Evolutionary conservation across 352 stramenopile genomes (phyloP), one percentile per base, ranked within the genome.

Genomic region (Phytopythium mirpurense): DNA sequence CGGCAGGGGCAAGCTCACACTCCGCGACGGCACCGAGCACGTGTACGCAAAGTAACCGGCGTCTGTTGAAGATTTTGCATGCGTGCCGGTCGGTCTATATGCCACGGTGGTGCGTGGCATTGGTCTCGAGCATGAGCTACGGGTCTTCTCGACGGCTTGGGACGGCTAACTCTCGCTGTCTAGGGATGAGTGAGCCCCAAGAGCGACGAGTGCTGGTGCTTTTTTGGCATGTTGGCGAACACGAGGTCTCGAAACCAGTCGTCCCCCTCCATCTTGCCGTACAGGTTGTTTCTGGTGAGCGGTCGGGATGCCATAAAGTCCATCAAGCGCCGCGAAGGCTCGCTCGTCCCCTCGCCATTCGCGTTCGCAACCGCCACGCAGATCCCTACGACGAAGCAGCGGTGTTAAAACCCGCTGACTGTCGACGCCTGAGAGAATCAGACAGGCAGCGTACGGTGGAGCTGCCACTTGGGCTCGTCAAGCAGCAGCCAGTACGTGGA

Each of bases 11-110:
- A 68, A 66, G 47, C 75, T 90, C 60, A 90, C 75, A 24, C 61
- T 90, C 15, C 73, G 71, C 14, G 78, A 89, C 40, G 81, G 81
- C 55, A 92, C 81, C 1, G 71, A 88, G 29, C 81, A 92, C 31
- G 72, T 83, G 4, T 90, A 89, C 41, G 47, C 70, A 5, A 66
- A 77, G 21, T 88, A 45, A 67, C 10, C 10, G 18, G 29, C n/a
- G 29, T 10, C 19, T 27, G 7, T 18, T 44, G 10, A 18, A 46
- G 7, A 31, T 3, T 36, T 36, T 36, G 5, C 5, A 32, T 32
- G 29, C 5, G 29, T 36, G 6, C 11, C 7, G 7, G 14, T 36
- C 2, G 7, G 11, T 5, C 32, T 16, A 32, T 46, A 9, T 11
- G 23, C 21, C 14, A 46, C 26, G 38, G 21, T 8, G 29, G 6